Conservation (phyloP, 1,284 basidiomycete species). For the Tilletiopsis washingtonensis region DNA sequence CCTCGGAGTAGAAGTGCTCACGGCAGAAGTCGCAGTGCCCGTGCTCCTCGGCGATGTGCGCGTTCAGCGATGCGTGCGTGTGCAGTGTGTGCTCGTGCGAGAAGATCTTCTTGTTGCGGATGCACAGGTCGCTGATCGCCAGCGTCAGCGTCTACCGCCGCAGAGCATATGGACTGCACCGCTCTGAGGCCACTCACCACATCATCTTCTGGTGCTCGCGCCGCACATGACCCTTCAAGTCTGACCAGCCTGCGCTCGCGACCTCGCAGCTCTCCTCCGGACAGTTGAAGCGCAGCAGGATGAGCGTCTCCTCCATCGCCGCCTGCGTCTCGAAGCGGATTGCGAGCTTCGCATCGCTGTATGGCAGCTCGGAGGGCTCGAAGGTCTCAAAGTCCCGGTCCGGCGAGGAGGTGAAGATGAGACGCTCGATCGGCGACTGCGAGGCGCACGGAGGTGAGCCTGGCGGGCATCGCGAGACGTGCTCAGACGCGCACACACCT, state of each 20-base stretch:
- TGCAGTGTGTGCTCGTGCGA: slow-evolving; percentile 89
- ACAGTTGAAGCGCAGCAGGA: slow-evolving; percentile 64
- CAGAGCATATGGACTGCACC: background rate
- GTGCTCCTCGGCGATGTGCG: slow-evolving; percentile 69
- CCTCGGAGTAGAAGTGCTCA: slow-evolving; percentile 79
- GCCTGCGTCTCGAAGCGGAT: slow-evolving; percentile 84
- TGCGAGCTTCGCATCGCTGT: slow-evolving; percentile 52
- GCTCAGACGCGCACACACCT: slow-evolving; percentile 57
- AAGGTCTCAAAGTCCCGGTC: slow-evolving; percentile 29
- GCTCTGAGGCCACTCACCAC: slow-evolving; percentile 57
- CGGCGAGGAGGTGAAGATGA: slow-evolving; percentile 72
- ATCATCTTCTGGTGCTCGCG: slow-evolving; percentile 68
- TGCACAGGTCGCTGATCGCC: slow-evolving; percentile 80
- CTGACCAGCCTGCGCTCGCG: slow-evolving; percentile 77
- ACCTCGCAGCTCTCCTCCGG: slow-evolving; percentile 60
- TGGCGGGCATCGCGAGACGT: background rate
- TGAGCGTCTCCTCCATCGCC: slow-evolving; percentile 90
- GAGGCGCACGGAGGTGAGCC: background rate
- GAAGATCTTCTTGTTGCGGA: slow-evolving; percentile 86
- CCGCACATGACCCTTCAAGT: slow-evolving; percentile 71
- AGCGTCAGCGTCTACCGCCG: no score
- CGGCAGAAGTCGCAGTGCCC: slow-evolving; percentile 85
- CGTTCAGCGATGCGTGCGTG: slow-evolving; percentile 59
- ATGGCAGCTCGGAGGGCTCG: slow-evolving; percentile 29
- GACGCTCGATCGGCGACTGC: slow-evolving; percentile 66